phyloP scores from a whole-genome alignment of 768 basidiomycete species.

The Hericium coralloides region DNA sequence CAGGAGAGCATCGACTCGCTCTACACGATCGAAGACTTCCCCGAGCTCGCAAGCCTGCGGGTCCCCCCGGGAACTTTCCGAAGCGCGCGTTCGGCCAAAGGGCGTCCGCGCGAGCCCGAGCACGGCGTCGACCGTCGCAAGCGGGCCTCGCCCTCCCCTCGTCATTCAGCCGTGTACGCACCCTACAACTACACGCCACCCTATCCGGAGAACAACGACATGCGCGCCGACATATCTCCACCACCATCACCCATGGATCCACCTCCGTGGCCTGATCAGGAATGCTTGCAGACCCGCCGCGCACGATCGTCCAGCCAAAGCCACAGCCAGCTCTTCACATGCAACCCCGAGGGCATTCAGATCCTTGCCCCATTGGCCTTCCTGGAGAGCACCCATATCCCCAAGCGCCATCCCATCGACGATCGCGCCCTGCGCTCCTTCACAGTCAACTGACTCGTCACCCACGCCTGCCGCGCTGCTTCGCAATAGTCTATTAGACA shows the following conservation, averaged over 20 bases:
- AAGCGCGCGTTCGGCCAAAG: slow-evolving; percentile 22
- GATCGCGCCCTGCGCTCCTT: slow-evolving; percentile 63
- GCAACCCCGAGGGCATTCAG: slow-evolving; percentile 10
- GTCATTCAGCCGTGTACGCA: slow-evolving; percentile 9
- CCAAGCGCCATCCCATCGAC: slow-evolving; percentile 60
- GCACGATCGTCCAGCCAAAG: slow-evolving; percentile 3
- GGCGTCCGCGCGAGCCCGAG: slow-evolving; percentile 11
- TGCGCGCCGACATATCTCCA: neutral
- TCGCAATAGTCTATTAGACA: slow-evolving; percentile 9
- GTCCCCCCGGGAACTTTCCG: slow-evolving; percentile 26
- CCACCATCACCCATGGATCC: slow-evolving; percentile 3
- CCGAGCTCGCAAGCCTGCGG: slow-evolving; percentile 20
- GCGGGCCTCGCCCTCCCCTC: slow-evolving; percentile 4
- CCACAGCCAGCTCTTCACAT: slow-evolving; percentile 10
- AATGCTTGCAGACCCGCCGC: neutral
- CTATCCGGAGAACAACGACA: neutral
- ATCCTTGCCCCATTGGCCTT: slow-evolving; percentile 56
- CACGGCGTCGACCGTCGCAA: slow-evolving; percentile 4
- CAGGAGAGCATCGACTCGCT: slow-evolving; percentile 23
- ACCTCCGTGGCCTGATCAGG: slow-evolving; percentile 8
- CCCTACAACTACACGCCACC: neutral
- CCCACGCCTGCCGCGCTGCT: slow-evolving; percentile 9
- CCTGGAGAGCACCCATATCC: slow-evolving; percentile 49
- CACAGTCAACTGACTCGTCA: slow-evolving; percentile 21
- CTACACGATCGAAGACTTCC: slow-evolving; percentile 24